phyloP scores from a whole-genome alignment of 1,284 basidiomycete species.

The Blastosporella zonata region DNA sequence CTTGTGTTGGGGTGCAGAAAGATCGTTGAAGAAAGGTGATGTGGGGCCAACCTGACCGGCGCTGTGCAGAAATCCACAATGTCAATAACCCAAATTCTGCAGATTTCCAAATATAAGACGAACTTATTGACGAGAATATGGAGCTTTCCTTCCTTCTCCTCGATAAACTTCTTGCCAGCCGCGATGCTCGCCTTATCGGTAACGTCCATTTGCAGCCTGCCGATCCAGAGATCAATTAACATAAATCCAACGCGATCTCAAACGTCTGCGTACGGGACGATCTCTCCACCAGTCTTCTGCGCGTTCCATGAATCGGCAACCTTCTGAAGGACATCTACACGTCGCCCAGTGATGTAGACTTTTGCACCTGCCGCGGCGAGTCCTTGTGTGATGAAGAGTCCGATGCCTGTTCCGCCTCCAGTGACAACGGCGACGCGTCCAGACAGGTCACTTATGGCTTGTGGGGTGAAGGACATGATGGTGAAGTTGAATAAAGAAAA shows the following conservation, averaged over 20 bases:
- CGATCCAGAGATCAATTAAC: slow-evolving; percentile 1
- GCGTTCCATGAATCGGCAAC: slow-evolving; percentile 46
- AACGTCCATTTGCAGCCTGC: slow-evolving; percentile 66
- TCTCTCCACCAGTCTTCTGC: slow-evolving; percentile 39
- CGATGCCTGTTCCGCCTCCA: slow-evolving; percentile 80
- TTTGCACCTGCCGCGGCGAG: slow-evolving; percentile 77
- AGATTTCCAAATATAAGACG: slow-evolving; percentile 17
- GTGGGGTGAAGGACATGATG: slow-evolving; percentile 28
- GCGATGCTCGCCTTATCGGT: slow-evolving; percentile 67
- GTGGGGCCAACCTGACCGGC: slow-evolving; percentile 69
- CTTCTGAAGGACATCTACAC: slow-evolving; percentile 60
- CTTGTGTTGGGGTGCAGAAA: slow-evolving; percentile 53
- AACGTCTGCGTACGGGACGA: slow-evolving; percentile 52
- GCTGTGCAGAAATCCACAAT: slow-evolving; percentile 27
- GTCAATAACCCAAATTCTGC: neutral
- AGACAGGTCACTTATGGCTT: slow-evolving; percentile 54
- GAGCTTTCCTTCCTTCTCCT: slow-evolving; percentile 63
- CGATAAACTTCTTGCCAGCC: slow-evolving; percentile 49
- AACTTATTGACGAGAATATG: slow-evolving; percentile 83
- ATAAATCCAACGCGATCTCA: neutral
- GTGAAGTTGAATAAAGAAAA: neutral
- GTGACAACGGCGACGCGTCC: slow-evolving; percentile 72
- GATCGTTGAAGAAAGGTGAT: slow-evolving; percentile 55
- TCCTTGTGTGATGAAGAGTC: slow-evolving; percentile 71
- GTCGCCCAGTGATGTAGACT: slow-evolving; percentile 76